These are phyloP conservation scores for Kuraishia borneana DNA, from an alignment of 805 yeast species.

Conservation along the genomic window DNA sequence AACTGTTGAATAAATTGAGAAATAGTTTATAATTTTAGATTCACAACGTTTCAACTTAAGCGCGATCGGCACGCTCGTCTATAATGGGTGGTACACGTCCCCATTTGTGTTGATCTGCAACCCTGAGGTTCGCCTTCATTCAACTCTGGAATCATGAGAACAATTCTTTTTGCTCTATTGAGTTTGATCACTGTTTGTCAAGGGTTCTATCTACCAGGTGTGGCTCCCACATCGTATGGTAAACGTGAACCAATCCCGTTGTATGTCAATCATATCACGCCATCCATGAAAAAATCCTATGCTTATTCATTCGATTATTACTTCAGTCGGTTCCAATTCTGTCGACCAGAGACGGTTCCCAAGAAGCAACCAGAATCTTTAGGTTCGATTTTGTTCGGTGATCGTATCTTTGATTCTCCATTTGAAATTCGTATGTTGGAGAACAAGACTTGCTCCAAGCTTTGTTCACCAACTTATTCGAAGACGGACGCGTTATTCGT, in stretches of 20 bases:
- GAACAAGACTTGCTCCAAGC: conserved; percentile 51
- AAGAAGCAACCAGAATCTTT: conserved; percentile 75
- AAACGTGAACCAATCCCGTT: conserved; percentile 66
- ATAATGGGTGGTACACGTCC: neutral
- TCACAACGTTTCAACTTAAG: neutral
- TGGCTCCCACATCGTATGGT: conserved; percentile 84
- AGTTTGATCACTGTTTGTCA: conserved; percentile 10
- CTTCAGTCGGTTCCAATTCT: conserved; percentile 73
- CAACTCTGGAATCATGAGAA: neutral
- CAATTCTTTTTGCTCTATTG: conserved; percentile 3
- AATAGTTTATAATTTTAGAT: conserved; percentile 3
- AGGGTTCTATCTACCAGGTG: conserved; percentile 90
- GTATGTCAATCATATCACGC: conserved; percentile 84
- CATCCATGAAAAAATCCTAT: conserved; percentile 48
- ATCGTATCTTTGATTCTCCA: conserved; percentile 89
- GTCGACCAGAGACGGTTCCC: conserved; percentile 60
- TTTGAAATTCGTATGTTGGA: conserved; percentile 71
- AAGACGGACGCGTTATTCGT: conserved; percentile 65
- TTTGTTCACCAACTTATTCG: conserved; percentile 56
- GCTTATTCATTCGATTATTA: conserved; percentile 77
- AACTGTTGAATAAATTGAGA: conserved; percentile 12
- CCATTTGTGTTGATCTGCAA: neutral
- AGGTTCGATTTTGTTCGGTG: conserved; percentile 92
- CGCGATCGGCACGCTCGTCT: neutral
- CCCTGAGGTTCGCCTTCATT: neutral